Evolutionary conservation across 257 asterid species (phyloP).

Genomic region (Rhazya stricta): DNA sequence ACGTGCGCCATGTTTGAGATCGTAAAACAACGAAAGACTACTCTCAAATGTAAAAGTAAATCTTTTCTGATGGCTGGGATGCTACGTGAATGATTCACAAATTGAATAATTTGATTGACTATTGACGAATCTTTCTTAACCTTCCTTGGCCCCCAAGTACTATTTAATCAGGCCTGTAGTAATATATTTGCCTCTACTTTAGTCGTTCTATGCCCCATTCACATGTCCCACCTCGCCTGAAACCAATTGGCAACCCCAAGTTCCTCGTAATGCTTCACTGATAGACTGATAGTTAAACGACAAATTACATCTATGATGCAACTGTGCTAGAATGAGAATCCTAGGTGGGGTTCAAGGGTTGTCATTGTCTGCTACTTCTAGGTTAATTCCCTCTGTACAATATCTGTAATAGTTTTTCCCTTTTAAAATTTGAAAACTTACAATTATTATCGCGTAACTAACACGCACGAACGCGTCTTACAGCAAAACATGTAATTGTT

Average conservation of each 20-base stretch:
- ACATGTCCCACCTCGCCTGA: conserved; percentile 25
- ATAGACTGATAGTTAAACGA: conserved; percentile 30
- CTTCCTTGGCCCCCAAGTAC: conserved; percentile 35
- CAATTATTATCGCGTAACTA: no score
- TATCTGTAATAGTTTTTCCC: neutral
- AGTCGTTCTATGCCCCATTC: conserved; percentile 11
- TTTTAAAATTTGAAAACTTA: neutral
- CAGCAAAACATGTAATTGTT: no score
- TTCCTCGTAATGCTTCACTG: conserved; percentile 33
- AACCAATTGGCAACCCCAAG: conserved; percentile 21
- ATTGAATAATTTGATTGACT: conserved; percentile 11
- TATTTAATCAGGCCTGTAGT: neutral
- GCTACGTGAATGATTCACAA: conserved; percentile 14
- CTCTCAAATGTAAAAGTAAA: conserved; percentile 3
- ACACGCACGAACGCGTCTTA: no score
- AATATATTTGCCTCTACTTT: neutral
- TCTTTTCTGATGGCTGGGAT: conserved; percentile 10
- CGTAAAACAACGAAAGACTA: neutral
- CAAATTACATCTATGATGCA: conserved; percentile 35
- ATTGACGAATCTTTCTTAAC: neutral
- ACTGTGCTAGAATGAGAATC: conserved; percentile 45
- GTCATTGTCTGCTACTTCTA: neutral
- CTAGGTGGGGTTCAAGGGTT: conserved; percentile 41
- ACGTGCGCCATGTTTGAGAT: conserved; percentile 15
- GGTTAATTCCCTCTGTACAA: neutral